These are phyloP conservation scores for Allomyces javanicus DNA, from an alignment of 192 early-diverging fungal species.

Conservation along the genomic window DNA sequence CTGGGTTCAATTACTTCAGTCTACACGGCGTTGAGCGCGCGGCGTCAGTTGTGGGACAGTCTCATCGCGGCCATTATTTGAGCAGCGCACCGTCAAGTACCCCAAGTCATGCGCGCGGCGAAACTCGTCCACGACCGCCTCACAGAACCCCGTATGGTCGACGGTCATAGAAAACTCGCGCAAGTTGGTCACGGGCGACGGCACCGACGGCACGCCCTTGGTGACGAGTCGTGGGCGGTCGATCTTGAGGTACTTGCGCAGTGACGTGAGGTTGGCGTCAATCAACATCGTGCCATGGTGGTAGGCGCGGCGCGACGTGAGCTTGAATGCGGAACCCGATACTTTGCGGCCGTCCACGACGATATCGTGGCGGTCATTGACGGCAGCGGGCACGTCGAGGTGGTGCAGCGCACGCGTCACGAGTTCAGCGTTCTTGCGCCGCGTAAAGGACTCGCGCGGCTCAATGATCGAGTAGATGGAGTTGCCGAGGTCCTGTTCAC, in stretches of 20 bases:
- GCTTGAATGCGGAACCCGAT: slow-evolving; percentile 81
- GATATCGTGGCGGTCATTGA: slow-evolving; percentile 80
- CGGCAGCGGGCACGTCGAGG: slow-evolving; percentile 59
- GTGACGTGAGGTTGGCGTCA: slow-evolving; percentile 48
- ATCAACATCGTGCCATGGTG: slow-evolving; percentile 99
- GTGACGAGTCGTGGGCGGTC: slow-evolving; percentile 30
- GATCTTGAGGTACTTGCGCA: slow-evolving; percentile 26
- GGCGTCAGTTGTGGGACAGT: not conserved
- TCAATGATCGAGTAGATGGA: slow-evolving; percentile 85
- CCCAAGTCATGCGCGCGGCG: slow-evolving; percentile 25
- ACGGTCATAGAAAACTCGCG: slow-evolving; percentile 60
- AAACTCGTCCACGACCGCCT: slow-evolving; percentile 54
- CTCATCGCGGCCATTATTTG: not conserved
- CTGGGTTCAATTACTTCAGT: not conserved
- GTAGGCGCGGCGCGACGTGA: slow-evolving; percentile 62
- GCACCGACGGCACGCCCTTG: slow-evolving; percentile 78
- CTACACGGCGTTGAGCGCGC: not conserved
- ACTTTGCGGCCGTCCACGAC: slow-evolving; percentile 61
- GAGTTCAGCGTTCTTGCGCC: slow-evolving; percentile 51
- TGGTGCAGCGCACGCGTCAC: slow-evolving; percentile 48
- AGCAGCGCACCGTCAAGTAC: slow-evolving; percentile 4
- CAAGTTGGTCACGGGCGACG: slow-evolving; percentile 66
- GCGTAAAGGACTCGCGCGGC: slow-evolving; percentile 64
- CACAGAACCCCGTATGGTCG: slow-evolving; percentile 66
- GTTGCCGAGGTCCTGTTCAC: slow-evolving; percentile 68